Evolutionary conservation across 1,139 yeast species (phyloP), one percentile per base, ranked within the genome.

Genomic region (Yamadazyma kanchanaburiensis): DNA sequence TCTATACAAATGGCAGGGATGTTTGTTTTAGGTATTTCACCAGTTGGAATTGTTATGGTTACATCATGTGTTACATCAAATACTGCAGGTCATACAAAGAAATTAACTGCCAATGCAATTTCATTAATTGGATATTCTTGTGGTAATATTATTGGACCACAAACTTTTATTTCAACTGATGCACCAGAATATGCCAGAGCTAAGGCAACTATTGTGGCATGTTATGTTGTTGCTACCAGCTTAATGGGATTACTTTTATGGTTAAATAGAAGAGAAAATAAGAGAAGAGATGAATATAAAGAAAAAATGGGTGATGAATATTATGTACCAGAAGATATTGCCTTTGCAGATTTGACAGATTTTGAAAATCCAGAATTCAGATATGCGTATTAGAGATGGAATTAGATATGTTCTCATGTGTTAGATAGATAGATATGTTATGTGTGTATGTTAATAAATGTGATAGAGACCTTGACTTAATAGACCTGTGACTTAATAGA

Each of bases 81-180:
- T 28, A 38, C 40, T 5, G 48, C 50, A 12, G 55, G 55, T 12
- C 49, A 46, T 33, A 50, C 54, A 18, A 48, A 49, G 33, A 49
- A 48, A 29, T 35, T 48, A 16, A 41, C 50, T 10, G 43, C 45
- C 19, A 48, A 49, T 33, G 52, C 53, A 7, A 16, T 31, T 21
- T 17, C 22, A 7, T 21, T 34, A 9, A 61, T 80, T 34, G 80
- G 77, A 1, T 80, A 76, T 47, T 75, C 81, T 42, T 68, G 70
- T 22, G 86, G n/a, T n/a, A n/a, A n/a, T n/a, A n/a, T n/a, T n/a
- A n/a, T n/a, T n/a, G n/a, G n/a, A n/a, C n/a, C n/a, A 2, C 86
- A 80, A 51, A 68, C 82, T 24, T 81, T 80, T 48, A 59, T 72
- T 38, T 58, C 59, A 0, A 40, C 44, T 5, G 73, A 77, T 41